phyloP scores from a whole-genome alignment of 2,329 filamentous ascomycete species.

The Cladosporium sp. region DNA sequence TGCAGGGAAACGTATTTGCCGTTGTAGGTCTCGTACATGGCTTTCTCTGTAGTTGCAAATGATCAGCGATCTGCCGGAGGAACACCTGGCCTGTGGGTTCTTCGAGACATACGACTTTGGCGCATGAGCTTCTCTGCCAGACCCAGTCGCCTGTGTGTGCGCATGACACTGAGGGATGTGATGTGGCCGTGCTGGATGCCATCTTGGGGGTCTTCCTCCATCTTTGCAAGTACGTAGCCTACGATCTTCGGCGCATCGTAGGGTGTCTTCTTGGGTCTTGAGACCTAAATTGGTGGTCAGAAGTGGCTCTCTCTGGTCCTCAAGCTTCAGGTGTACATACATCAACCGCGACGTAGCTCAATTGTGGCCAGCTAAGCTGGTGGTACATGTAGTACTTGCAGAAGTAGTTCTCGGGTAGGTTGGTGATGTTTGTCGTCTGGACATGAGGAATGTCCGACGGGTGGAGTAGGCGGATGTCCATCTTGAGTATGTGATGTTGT shows the following conservation, averaged over 20 bases:
- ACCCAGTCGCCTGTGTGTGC: conserved; percentile 85
- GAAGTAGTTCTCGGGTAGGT: conserved; percentile 99
- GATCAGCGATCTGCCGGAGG: not conserved
- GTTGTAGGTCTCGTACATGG: conserved; percentile 93
- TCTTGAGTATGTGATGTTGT: conserved; percentile 42
- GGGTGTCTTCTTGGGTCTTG: conserved; percentile 72
- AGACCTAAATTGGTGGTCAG: conserved; percentile 52
- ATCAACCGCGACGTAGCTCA: conserved; percentile 95
- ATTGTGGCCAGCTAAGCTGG: conserved; percentile 94
- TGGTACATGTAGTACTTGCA: conserved; percentile 99
- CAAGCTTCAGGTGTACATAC: conserved; percentile 38
- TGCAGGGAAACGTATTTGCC: conserved; percentile 94
- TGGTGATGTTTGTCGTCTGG: conserved; percentile 97
- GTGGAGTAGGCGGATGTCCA: conserved; percentile 88
- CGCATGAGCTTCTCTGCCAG: conserved; percentile 98
- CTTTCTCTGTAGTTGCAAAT: conserved; percentile 63
- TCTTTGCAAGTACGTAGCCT: conserved; percentile 98
- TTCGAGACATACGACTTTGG: conserved; percentile 73
- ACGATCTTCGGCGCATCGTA: conserved; percentile 97
- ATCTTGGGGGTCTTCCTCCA: conserved; percentile 96
- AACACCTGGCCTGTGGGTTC: not conserved
- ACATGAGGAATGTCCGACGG: conserved; percentile 85
- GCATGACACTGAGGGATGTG: conserved; percentile 92
- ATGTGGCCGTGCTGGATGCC: conserved; percentile 94
- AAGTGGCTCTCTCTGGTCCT: not conserved